A percentile compares a stretch with the other conserved stretches of the same genome.
Conservation (phyloP, 371 early-diverging fungal species). For the Rhizopus microsporus region DNA sequence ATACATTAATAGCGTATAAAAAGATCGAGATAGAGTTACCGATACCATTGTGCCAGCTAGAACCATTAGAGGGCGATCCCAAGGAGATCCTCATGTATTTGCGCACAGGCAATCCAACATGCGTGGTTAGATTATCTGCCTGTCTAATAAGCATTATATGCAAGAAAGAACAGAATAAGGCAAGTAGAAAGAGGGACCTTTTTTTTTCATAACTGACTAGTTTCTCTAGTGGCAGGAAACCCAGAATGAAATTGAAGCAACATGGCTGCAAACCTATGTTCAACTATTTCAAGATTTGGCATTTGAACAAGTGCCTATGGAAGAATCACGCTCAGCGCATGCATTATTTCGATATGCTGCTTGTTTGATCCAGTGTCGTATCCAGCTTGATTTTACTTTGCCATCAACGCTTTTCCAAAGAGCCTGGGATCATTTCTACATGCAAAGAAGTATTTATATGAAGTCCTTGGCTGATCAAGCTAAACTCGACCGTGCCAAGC, state of each 20-base stretch:
- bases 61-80: no score
- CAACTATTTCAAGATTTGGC: slow-evolving; percentile 6
- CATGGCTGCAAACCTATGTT: slow-evolving; percentile 10
- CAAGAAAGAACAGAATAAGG: no score
- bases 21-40: not conserved
- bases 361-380: slow-evolving; percentile 4
- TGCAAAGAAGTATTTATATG: slow-evolving; percentile 12
- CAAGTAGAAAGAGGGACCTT: no score
- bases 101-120: no score
- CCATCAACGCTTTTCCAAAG: not conserved
- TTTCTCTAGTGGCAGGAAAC: no score
- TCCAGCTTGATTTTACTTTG: not conserved
- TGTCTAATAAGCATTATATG: no score
- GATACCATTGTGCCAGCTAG: no score
- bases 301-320: slow-evolving; percentile 3
- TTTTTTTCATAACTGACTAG: no score
- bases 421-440: slow-evolving; percentile 17
- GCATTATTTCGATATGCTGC: slow-evolving; percentile 6
- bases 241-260: not conserved
- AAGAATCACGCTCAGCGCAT: not conserved
- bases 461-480: slow-evolving; percentile 2
- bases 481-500: not conserved
- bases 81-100: no score
- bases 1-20: not conserved
- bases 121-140: no score